Evolutionary conservation across 2,329 filamentous ascomycete genomes (phyloP).

Genomic region (Herpomyces periplanetae): DNA sequence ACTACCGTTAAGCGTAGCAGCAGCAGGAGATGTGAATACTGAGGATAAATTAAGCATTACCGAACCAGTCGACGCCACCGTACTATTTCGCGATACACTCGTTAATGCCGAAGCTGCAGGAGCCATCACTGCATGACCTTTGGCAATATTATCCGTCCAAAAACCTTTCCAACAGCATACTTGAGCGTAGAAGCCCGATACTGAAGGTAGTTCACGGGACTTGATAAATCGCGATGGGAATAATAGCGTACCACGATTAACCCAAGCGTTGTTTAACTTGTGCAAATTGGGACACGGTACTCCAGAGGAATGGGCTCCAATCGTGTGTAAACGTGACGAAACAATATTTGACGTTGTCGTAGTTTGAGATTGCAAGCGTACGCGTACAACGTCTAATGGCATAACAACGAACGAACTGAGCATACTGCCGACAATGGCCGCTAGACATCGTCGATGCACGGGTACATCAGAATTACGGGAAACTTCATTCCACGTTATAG

Average conservation of each 20-base stretch:
- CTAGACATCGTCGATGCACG: too few species aligned
- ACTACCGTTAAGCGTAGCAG: constrained; percentile 13
- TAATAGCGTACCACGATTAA: too few species aligned
- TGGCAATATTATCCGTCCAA: constrained; percentile 52
- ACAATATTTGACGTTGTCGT: constrained; percentile 12
- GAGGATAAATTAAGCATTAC: too few species aligned
- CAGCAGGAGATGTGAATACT: constrained; percentile 8
- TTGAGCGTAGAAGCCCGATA: constrained; percentile 74
- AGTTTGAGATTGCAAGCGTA: constrained; percentile 59
- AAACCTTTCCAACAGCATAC: constrained; percentile 90
- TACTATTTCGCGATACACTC: too few species aligned
- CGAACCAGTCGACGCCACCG: too few species aligned
- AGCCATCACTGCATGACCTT: constrained; percentile 38
- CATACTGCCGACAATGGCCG: constrained; percentile 58
- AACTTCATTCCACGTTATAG: too few species aligned
- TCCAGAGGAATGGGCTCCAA: constrained; percentile 12
- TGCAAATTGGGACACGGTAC: constrained; percentile 12
- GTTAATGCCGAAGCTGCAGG: constrained; percentile 10
- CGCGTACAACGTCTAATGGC: constrained; percentile 71
- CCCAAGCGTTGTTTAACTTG: constrained; percentile 29
- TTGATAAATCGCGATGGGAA: too few species aligned
- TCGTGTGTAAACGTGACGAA: constrained; percentile 10
- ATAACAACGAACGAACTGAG: constrained; percentile 56
- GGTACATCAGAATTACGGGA: too few species aligned
- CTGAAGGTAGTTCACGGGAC: too few species aligned